Percentiles rank a stretch among this genome's conserved stretches.
These are phyloP conservation scores for Saccharum officinarum DNA, from an alignment of 176 grass and related monocot genomes.

Conservation along the genomic window DNA sequence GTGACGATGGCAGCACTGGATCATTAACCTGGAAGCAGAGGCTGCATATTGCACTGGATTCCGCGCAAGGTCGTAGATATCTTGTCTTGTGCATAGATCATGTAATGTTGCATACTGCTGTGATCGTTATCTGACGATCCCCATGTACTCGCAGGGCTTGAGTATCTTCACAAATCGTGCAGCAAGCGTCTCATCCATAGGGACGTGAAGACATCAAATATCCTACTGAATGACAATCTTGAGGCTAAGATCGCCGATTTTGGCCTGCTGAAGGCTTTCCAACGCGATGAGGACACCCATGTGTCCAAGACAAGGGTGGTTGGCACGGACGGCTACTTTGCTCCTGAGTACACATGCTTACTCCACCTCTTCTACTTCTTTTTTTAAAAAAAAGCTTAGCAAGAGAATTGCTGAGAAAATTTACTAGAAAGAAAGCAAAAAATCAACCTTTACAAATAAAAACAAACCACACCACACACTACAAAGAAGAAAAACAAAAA, in stretches of 20 bases:
- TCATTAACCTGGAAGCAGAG: slow-evolving; percentile 47
- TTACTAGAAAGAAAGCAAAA: too few relatives aligned
- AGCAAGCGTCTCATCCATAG: slow-evolving; percentile 47
- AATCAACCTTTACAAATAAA: too few relatives aligned
- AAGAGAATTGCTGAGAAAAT: too few relatives aligned
- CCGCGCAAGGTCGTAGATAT: slow-evolving; percentile 35
- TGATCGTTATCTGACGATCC: not conserved
- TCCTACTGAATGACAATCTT: slow-evolving; percentile 48
- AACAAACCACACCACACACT: too few relatives aligned
- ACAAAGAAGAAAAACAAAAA: too few relatives aligned
- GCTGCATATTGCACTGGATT: slow-evolving; percentile 42
- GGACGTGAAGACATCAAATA: slow-evolving; percentile 59
- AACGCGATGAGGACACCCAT: not conserved
- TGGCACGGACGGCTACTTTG: slow-evolving; percentile 63
- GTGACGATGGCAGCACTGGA: not conserved
- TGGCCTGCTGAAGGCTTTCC: slow-evolving; percentile 42
- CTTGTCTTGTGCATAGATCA: too few relatives aligned
- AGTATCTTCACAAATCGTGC: slow-evolving; percentile 64
- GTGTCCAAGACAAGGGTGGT: slow-evolving; percentile 11
- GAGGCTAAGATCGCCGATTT: slow-evolving; percentile 66
- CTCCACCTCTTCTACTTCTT: too few relatives aligned
- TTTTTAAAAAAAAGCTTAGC: too few relatives aligned
- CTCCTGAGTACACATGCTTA: slow-evolving; percentile 47
- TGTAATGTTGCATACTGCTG: not conserved
- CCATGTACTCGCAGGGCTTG: slow-evolving; percentile 12